These are phyloP conservation scores for Rhododendron mucronatum DNA, from an alignment of 148 eudicot species.

Conservation along the genomic window DNA sequence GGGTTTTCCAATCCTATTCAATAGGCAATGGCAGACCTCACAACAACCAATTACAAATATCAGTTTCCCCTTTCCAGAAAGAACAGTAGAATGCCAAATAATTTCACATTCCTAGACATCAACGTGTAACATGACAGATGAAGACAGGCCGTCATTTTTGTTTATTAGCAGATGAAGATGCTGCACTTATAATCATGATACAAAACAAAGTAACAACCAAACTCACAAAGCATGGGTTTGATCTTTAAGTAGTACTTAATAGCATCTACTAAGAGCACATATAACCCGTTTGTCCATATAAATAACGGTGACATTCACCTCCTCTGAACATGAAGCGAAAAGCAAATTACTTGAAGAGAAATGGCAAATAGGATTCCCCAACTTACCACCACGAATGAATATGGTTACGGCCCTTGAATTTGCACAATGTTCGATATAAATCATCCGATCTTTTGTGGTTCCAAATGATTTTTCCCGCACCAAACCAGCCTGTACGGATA, in stretches of 20 bases:
- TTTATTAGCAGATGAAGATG: background rate
- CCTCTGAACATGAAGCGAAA: background rate
- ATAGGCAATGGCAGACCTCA: background rate
- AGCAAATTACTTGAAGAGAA: background rate
- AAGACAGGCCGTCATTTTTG: background rate
- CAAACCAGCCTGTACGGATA: conserved; percentile 72
- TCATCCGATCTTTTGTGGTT: conserved; percentile 94
- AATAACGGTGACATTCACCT: background rate
- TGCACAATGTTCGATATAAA: conserved; percentile 95
- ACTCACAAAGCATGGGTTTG: background rate
- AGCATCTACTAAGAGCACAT: background rate
- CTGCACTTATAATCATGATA: background rate
- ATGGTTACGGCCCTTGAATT: conserved; percentile 94
- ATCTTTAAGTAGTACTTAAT: background rate
- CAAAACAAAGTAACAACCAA: background rate
- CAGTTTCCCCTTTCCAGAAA: background rate
- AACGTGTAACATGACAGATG: too few relatives aligned
- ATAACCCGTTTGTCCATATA: background rate
- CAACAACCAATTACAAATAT: background rate
- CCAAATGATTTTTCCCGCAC: conserved; percentile 95
- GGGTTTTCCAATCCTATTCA: background rate
- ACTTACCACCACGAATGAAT: conserved; percentile 92
- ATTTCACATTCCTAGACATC: background rate
- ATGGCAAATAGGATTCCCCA: background rate
- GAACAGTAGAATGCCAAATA: background rate